Evolutionary conservation across 768 basidiomycete genomes (phyloP).

Genomic region (Baorangia bicolor): DNA sequence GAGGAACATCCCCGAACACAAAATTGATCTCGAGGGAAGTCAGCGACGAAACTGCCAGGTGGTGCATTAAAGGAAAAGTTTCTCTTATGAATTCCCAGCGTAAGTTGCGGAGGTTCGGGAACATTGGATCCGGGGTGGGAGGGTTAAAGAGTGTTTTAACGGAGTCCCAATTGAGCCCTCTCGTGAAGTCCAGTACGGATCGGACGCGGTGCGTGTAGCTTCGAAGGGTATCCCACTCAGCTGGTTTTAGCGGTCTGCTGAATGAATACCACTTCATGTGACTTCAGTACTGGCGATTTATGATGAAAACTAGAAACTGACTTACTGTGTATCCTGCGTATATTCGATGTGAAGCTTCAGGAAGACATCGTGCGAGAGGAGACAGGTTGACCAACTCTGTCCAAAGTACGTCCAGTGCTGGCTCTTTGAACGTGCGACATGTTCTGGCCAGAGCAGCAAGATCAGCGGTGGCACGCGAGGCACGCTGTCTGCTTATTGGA

Average conservation of each 20-base stretch:
- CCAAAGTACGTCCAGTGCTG: conserved; percentile 6
- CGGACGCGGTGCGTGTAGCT: conserved; percentile 13
- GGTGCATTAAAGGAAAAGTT: conserved; percentile 16
- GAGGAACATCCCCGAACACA: conserved; percentile 17
- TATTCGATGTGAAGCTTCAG: conserved; percentile 9
- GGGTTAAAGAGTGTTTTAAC: conserved; percentile 18
- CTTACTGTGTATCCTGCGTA: conserved; percentile 12
- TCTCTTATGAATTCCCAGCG: conserved; percentile 21
- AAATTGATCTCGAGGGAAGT: conserved; percentile 23
- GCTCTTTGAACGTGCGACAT: conserved; percentile 8
- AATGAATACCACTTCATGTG: conserved; percentile 14
- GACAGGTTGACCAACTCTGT: conserved; percentile 2
- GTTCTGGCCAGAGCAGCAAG: conserved; percentile 4
- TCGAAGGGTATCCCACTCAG: conserved; percentile 14
- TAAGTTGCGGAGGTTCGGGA: conserved; percentile 20
- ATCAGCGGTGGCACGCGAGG: not conserved
- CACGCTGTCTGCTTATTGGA: not conserved
- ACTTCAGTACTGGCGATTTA: not conserved
- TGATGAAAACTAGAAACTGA: not conserved
- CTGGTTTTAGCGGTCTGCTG: conserved; percentile 7
- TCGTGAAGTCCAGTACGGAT: conserved; percentile 11
- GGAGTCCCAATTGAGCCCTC: conserved; percentile 18
- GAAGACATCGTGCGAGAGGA: conserved; percentile 6
- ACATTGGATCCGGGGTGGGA: conserved; percentile 13
- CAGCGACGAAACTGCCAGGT: conserved; percentile 11